These are phyloP conservation scores for Babjeviella inositovora DNA, from an alignment of 805 yeast species.

Conservation along the genomic window DNA sequence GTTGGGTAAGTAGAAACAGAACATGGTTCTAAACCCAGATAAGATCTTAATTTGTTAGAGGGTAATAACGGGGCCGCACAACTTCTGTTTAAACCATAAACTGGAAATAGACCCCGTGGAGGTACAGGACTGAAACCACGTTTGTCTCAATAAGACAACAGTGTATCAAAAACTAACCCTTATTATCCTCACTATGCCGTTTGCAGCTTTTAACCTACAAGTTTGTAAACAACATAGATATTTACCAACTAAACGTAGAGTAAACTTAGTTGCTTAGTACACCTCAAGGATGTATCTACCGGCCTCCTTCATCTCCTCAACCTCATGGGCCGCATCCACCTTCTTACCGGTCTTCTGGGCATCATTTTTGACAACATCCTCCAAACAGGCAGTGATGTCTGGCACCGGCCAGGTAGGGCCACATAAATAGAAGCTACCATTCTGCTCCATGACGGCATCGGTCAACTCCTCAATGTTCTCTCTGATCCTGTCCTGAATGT, in stretches of 20 bases:
- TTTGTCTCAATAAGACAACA: too few species aligned
- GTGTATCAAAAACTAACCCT: too few species aligned
- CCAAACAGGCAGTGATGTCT: slow-evolving; percentile 79
- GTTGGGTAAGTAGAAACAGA: too few species aligned
- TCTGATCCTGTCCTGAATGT: slow-evolving; percentile 87
- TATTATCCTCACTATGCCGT: too few species aligned
- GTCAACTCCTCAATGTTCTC: slow-evolving; percentile 59
- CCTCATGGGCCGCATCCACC: slow-evolving; percentile 61
- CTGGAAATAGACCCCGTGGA: too few species aligned
- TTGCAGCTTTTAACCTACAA: too few species aligned
- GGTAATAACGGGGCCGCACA: too few species aligned
- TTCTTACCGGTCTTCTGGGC: slow-evolving; percentile 52
- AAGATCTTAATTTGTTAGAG: too few species aligned
- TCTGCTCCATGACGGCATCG: slow-evolving; percentile 59
- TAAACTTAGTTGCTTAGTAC: slow-evolving; percentile 43
- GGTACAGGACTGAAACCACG: too few species aligned
- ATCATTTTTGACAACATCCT: slow-evolving; percentile 61
- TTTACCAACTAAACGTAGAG: neutral
- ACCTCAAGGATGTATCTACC: slow-evolving; percentile 91
- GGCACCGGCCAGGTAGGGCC: slow-evolving; percentile 99
- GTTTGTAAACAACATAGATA: neutral
- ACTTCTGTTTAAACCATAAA: too few species aligned
- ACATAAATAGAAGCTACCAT: slow-evolving; percentile 89
- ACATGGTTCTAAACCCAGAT: too few species aligned
- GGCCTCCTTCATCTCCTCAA: slow-evolving; percentile 86